Evolutionary conservation across 768 basidiomycete species (phyloP).

Genomic region (Mycena crocata): DNA sequence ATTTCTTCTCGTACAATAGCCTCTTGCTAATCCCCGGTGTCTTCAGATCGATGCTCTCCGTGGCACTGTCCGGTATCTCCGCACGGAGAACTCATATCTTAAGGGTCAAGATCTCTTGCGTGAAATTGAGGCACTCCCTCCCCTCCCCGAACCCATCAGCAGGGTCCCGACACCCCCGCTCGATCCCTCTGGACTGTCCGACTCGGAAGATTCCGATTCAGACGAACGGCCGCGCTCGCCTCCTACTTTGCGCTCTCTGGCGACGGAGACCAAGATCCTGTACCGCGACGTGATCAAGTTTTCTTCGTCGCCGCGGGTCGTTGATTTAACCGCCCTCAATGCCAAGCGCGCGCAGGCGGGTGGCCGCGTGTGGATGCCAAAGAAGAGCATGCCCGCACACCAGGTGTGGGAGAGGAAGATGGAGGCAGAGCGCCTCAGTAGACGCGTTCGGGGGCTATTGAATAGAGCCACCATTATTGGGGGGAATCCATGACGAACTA

Average conservation of each 20-base stretch:
- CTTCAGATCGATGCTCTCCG: conserved; percentile 89
- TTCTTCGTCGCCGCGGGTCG: conserved; percentile 84
- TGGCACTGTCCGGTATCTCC: conserved; percentile 91
- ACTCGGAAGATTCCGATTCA: conserved; percentile 72
- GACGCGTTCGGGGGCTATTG: conserved; percentile 76
- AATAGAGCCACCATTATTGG: conserved; percentile 68
- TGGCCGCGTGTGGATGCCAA: conserved; percentile 79
- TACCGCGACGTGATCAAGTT: conserved; percentile 91
- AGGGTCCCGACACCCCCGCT: conserved; percentile 74
- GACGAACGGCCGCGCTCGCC: conserved; percentile 54
- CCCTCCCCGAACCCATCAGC: conserved; percentile 61
- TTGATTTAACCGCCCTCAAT: conserved; percentile 80
- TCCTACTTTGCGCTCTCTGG: conserved; percentile 71
- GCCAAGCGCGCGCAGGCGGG: conserved; percentile 61
- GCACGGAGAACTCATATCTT: conserved; percentile 92
- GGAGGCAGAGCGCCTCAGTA: conserved; percentile 79
- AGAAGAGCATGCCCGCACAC: conserved; percentile 83
- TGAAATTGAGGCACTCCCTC: conserved; percentile 81
- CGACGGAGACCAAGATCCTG: conserved; percentile 86
- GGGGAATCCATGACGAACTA: conserved; percentile 39
- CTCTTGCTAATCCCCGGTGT: conserved; percentile 10
- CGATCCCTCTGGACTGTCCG: conserved; percentile 72
- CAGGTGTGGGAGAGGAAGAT: conserved; percentile 82
- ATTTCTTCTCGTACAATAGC: neutral
- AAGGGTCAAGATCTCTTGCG: conserved; percentile 91